These are phyloP conservation scores for Onygenales sp. DNA, from an alignment of 2,329 filamentous ascomycete genomes.

Conservation along the genomic window DNA sequence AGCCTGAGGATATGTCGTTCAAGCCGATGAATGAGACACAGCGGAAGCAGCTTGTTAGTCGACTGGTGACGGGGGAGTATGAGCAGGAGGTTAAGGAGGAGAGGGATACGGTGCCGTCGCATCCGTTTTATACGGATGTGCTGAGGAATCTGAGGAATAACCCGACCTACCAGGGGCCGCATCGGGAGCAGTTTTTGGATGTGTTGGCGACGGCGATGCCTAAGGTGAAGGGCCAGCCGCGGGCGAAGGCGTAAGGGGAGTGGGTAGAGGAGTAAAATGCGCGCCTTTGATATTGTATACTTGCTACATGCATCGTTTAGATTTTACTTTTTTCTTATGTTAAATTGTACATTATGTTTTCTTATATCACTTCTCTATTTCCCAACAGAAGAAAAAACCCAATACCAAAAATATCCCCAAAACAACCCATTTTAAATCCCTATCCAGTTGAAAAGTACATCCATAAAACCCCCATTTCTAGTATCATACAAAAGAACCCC, in stretches of 20 bases:
- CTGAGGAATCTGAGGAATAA: conserved; percentile 31
- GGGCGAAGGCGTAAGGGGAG: background rate
- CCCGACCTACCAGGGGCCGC: conserved; percentile 29
- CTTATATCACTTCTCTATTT: too few relatives aligned
- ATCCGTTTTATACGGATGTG: conserved; percentile 23
- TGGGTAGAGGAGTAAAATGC: background rate
- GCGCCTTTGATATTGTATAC: background rate
- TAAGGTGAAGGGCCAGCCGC: conserved; percentile 3
- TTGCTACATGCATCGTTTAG: background rate
- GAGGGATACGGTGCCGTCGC: conserved; percentile 14
- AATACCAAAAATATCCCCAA: background rate
- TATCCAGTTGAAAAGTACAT: background rate
- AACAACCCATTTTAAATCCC: background rate
- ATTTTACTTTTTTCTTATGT: too few relatives aligned
- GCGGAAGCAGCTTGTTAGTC: conserved; percentile 21
- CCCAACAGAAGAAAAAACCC: too few relatives aligned
- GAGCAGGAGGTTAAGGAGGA: conserved; percentile 10
- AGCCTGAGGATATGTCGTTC: conserved; percentile 24
- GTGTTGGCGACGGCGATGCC: conserved; percentile 29
- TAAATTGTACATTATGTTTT: too few relatives aligned
- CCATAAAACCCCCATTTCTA: background rate
- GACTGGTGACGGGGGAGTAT: conserved; percentile 26
- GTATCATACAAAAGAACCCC: background rate
- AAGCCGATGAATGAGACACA: conserved; percentile 16
- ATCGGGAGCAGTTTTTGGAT: conserved; percentile 26